Conservation (phyloP, 768 basidiomycete genomes). For the Amanita muscaria region DNA sequence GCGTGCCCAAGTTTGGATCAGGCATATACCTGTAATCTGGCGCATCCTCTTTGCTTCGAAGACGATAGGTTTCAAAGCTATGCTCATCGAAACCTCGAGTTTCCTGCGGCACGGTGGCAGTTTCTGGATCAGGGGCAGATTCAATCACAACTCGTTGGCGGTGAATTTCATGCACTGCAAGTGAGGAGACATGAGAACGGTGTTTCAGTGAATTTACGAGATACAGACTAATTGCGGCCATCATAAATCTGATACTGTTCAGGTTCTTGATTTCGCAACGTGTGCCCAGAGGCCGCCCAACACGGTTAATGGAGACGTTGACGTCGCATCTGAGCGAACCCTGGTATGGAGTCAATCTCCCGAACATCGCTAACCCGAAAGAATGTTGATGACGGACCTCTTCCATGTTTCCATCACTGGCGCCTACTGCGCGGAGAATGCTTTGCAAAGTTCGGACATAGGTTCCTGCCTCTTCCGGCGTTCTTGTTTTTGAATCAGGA, state of each 20-base stretch:
- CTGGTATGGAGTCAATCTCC: conserved; percentile 29
- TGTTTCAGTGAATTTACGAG: not conserved
- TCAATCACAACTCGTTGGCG: conserved; percentile 62
- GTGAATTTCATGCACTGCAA: conserved; percentile 68
- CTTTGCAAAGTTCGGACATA: conserved; percentile 82
- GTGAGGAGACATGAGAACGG: conserved; percentile 2
- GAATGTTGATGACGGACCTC: conserved; percentile 41
- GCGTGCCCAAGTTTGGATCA: conserved; percentile 82
- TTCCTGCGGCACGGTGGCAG: conserved; percentile 58
- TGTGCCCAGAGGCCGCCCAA: conserved; percentile 57
- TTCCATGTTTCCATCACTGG: conserved; percentile 97
- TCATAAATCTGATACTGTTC: conserved; percentile 82
- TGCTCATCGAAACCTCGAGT: conserved; percentile 87
- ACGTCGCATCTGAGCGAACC: conserved; percentile 94
- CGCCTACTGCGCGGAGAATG: conserved; percentile 71
- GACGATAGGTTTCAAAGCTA: conserved; percentile 67
- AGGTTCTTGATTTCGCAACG: conserved; percentile 97
- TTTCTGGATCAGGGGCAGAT: conserved; percentile 20
- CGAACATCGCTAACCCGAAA: not conserved
- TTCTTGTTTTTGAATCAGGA: conserved; percentile 26
- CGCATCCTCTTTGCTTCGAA: conserved; percentile 88
- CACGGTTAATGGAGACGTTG: conserved; percentile 82
- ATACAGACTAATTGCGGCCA: conserved; percentile 70
- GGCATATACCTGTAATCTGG: conserved; percentile 99
- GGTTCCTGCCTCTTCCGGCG: conserved; percentile 82